Evolutionary conservation across 139 green algal genomes (phyloP).

Genomic region (Chlamydomonas sp.): DNA sequence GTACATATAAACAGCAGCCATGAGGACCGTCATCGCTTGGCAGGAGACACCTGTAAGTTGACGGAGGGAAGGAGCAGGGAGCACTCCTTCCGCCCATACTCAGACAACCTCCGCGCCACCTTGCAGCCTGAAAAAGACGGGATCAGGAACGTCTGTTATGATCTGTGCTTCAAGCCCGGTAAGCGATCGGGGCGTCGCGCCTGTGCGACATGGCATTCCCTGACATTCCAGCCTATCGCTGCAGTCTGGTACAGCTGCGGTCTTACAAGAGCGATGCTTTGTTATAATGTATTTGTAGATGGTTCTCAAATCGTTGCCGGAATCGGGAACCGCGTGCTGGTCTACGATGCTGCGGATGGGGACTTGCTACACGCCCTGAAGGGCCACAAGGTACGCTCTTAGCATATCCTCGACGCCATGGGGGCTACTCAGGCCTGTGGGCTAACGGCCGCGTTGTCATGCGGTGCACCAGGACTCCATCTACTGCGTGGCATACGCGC

Average conservation of each 20-base stretch:
- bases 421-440: too few relatives aligned
- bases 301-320: slow-evolving; percentile 79
- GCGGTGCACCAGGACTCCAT: slow-evolving; percentile 70
- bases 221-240: neutral
- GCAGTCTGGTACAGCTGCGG: too few relatives aligned
- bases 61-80: too few relatives aligned
- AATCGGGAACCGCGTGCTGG: slow-evolving; percentile 77
- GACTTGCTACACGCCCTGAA: slow-evolving; percentile 82
- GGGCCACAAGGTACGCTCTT: slow-evolving; percentile 71
- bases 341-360: slow-evolving; percentile 80
- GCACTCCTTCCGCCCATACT: too few relatives aligned
- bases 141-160: slow-evolving; percentile 80
- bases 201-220: slow-evolving; percentile 2
- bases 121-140: slow-evolving; percentile 82
- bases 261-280: neutral
- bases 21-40: slow-evolving; percentile 68
- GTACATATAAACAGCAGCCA: slow-evolving; percentile 3
- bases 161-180: slow-evolving; percentile 81
- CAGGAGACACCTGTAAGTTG: slow-evolving; percentile 65
- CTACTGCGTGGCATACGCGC: slow-evolving; percentile 80
- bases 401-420: neutral
- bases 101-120: neutral
- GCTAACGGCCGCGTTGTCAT: neutral
- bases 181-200: neutral
- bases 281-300: slow-evolving; percentile 57